Base-by-base conservation (phyloP, 371 early-diverging fungal species). In the Mucor lusitanicus region DNA sequence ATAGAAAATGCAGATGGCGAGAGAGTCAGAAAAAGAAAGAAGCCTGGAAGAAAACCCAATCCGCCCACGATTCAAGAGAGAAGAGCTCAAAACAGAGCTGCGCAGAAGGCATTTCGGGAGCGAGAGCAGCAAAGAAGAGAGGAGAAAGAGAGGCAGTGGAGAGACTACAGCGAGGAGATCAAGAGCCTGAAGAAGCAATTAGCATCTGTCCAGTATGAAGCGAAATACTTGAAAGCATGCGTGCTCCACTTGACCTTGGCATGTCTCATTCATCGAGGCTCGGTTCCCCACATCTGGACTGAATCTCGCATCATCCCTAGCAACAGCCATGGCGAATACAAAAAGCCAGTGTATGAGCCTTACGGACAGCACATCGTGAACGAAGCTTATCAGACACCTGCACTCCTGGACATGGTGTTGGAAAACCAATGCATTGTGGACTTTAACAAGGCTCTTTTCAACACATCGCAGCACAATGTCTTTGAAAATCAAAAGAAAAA, bases 181-280 rank as follows among this genome's bases (percentile, higher is more conserved):
- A 44, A 56, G 27, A 46, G 40, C 4, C 39, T 79, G 13, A 63
- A 65, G 7, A 53, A 71, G 54, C 59, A 71, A 48, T 21, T 79
- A 13, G 68, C 72, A 3, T 35, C 69, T 35, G 53, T 67, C 0
- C 71, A 79, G 55, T 81, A 73, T 44, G 82, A 81, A 59, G 69
- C 71, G 1, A 75, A 77, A 30, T 81, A 81, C 35, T 46, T 81
- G 46, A 68, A 74, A 40, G 82, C 77, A 6, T 79, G 69, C 48
- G 66, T 73, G 3, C 63, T 81, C 6, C 72, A 79, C 15, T 39
- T 79, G 25, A 66, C 69, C 7, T 27, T 79, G 12, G 59, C 75
- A 1, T 66, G 68, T 32, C 44, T 81, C 12, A 60, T 68, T 6
- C 67, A 72, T 54, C 62, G 68, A 39, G 82, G 82, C 2, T 70